Evolutionary conservation across 306 rosid genomes (phyloP), one percentile per base, ranked within the genome.

Genomic region (Geum urbanum): DNA sequence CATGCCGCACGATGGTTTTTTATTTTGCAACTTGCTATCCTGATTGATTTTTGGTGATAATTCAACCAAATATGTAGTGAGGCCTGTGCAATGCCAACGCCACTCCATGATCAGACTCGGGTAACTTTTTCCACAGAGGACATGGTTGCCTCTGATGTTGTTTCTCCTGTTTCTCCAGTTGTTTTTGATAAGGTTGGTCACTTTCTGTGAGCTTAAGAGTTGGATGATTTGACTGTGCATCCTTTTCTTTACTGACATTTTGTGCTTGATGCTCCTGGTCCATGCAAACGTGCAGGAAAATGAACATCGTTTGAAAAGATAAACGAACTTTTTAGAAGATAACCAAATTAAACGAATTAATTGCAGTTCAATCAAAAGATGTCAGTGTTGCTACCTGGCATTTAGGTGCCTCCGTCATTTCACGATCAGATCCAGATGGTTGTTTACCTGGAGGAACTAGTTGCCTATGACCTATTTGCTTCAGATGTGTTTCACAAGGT

Each of bases 71-170:
- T n/a, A 41, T 63, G 51, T 18, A 40, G 39, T 14, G 54, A 64
- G 49, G 7, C n/a, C n/a, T n/a, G n/a, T n/a, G n/a, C 27, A 24
- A 24, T 24, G 27, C 27, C 27, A 24, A 24, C 4, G 20, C 53
- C 69, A 45, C 54, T 24, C 55, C 69, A 65, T 7, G 3, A 46
- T 15, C 41, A 46, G 69, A 65, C 35, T 65, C 54, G 43, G 51
- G 20, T 65, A 54, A 16, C 39, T 65, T 65, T 22, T 22, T 65
- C 46, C 11, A 19, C 41, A 1, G 22, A 65, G 40, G 41, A 65
- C 4, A 8, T 48, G 11, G 37, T 22, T 46, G 54, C 69, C 54
- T 13, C 40, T 45, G 52, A 6, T 2, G 39, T 12, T 22, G 19
- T 24, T 41, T 22, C 32, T 40, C 32, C 16, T 62, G 49, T 40